Evolutionary conservation across 2,329 filamentous ascomycete species (phyloP).

Genomic region (Phyllosticta capitalensis): DNA sequence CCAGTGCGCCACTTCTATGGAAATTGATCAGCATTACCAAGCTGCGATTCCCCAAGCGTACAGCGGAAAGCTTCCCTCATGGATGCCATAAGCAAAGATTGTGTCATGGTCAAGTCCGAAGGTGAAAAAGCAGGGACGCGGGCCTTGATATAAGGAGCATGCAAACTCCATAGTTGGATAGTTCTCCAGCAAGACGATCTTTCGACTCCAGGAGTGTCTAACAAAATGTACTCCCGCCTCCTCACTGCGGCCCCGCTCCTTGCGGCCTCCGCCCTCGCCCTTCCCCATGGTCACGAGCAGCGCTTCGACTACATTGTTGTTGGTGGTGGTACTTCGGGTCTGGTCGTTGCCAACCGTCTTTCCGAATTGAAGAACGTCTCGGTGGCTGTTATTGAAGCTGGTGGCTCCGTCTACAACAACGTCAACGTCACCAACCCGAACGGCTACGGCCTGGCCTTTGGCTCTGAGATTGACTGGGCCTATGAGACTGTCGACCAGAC

Average conservation of each 20-base stretch:
- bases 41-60: background rate
- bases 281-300: constrained; percentile 5
- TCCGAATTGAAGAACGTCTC: constrained; percentile 18
- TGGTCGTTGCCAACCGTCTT: constrained; percentile 22
- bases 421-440: constrained; percentile 21
- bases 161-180: background rate
- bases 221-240: constrained; percentile 5
- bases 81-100: background rate
- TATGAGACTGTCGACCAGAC: constrained; percentile 31
- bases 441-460: constrained; percentile 18
- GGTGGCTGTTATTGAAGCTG: constrained; percentile 26
- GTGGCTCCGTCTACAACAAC: constrained; percentile 22
- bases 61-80: background rate
- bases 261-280: constrained; percentile 9
- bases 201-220: background rate
- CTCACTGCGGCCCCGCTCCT: constrained; percentile 5
- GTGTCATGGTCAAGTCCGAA: background rate
- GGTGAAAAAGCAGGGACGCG: background rate
- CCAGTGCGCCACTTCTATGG: background rate
- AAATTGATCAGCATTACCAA: background rate
- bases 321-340: constrained; percentile 19
- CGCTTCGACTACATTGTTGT: constrained; percentile 21
- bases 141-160: background rate
- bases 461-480: constrained; percentile 31
- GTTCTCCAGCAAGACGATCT: background rate